These are phyloP conservation scores for Gynostemma pentaphyllum DNA, from an alignment of 306 rosid genomes.

Conservation along the genomic window DNA sequence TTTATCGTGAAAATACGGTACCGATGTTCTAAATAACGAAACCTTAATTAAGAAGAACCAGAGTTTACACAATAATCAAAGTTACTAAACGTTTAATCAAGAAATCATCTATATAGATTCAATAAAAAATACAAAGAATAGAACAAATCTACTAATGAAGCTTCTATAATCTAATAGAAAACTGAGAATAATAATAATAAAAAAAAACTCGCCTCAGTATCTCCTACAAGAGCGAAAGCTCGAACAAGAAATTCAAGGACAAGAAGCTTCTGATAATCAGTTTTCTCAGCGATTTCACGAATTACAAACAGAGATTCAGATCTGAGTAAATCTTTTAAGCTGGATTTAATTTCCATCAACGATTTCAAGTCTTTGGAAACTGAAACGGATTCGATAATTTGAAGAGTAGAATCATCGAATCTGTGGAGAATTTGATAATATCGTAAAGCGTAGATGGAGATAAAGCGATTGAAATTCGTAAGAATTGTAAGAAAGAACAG, in stretches of 20 bases:
- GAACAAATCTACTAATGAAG: neutral
- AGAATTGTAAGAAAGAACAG: no score
- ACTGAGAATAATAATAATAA: neutral
- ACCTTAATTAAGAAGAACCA: neutral
- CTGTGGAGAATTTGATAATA: constrained; percentile 21
- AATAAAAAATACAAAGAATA: neutral
- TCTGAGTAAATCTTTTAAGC: constrained; percentile 37
- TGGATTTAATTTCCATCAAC: constrained; percentile 28
- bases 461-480: neutral
- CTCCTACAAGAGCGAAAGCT: constrained; percentile 61
- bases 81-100: neutral
- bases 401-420: constrained; percentile 35
- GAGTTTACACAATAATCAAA: neutral
- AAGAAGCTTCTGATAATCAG: constrained; percentile 48
- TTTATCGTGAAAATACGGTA: neutral
- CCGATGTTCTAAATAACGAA: neutral
- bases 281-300: constrained; percentile 31
- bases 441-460: no score
- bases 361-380: constrained; percentile 46
- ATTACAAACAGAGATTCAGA: constrained; percentile 36
- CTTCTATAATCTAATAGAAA: neutral
- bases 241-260: constrained; percentile 60
- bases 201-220: constrained; percentile 35
- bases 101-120: neutral
- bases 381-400: constrained; percentile 37